Evolutionary conservation across 805 yeast species (phyloP), one percentile per base, ranked within the genome.

Genomic region (Kodamaea hsintzibuensis): DNA sequence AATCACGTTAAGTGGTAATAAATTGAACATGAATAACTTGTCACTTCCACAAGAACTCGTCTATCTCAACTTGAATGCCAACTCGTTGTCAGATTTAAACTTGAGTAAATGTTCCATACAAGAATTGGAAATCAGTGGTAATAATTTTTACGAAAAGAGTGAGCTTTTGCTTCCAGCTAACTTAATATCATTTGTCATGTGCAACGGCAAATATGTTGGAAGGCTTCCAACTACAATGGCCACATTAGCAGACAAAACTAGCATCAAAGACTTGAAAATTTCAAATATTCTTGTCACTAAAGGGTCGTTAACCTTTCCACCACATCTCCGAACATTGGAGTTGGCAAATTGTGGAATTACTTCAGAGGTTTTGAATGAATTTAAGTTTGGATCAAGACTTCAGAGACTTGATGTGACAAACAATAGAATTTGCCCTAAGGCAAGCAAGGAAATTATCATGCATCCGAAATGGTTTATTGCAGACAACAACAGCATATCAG

Each of bases 301-400:
- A 40, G 44, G 25, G 2, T 40, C 44, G 25, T 6, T 40, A 17
- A 17, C 44, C 13, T 40, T 40, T 22, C 44, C 44, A 5, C 10
- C 19, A 13, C 13, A 17, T 8, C 44, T 40, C 8, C 17, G 19
- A 14, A 9, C 13, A 10, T 40, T 40, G 25, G 17, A 17, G 12
- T 16, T 47, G 27, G 18, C 22, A 40, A 35, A 47, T 33, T 47
- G 50, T 22, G 42, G 30, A 7, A 47, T 47, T 19, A 47, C 33
- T 9, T 30, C 50, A 9, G 42, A n/a, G 5, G 27, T 47, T 4
- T 35, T 47, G 35, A 37, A 47, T n/a, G n/a, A 16, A 7, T 47
- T 47, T 22, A n/a, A 9, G n/a, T 47, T 47, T 47, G 27, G 42
- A 13, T 14, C 50, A 6, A 30, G 35, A 10, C 43, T 47, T 5